Evolutionary conservation across 225 moss, liverwort and hornwort genomes (phyloP), one percentile per base, ranked within the genome.

Genomic region (Pseudisothecium myosuroides): DNA sequence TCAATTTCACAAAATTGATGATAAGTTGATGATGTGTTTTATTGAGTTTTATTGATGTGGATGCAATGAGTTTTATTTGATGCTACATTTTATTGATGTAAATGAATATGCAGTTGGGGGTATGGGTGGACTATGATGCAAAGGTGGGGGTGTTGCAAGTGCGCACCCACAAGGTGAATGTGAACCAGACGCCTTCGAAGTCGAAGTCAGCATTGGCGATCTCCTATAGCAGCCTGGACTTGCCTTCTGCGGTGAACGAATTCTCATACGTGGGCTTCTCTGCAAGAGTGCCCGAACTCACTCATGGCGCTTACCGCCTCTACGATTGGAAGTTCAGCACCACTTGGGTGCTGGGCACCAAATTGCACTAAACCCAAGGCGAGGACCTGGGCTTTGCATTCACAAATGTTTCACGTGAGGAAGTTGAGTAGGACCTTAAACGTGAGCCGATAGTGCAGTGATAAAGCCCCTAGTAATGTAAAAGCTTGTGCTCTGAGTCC

Each of bases 391-490:
- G 20, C 49, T 76, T 75, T 50, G 12, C 32, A 73, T 73, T 47
- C 18, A 8, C 39, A n/a, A 68, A 68, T 3, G 5, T n/a, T n/a
- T 69, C 7, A 12, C 1, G 1, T 27, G 28, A 72, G 10, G 45
- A 75, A 75, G 49, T 7, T 75, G 49, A 45, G 11, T 47, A 18
- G 49, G 31, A 74, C 7, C 31, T 74, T 74, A 47, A 74, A 31
- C 4, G 0, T 11, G 45, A 47, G 17, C 10, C 1, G 4, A 31
- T 29, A 0, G 4, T 47, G 2, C 0, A 15, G 9, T 29, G 11
- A 11, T 11, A 47, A 47, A 74, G 49, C 4, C 19, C 49, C 16
- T 6, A 4, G 18, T 17, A 47, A 29, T 1, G 3, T 45, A 74
- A 9, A 29, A 74, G 47, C 47, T 74, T 74, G 10, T 28, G 10